These are phyloP conservation scores for Phylloporus sp. DNA, from an alignment of 1,284 basidiomycete species.

Conservation along the genomic window DNA sequence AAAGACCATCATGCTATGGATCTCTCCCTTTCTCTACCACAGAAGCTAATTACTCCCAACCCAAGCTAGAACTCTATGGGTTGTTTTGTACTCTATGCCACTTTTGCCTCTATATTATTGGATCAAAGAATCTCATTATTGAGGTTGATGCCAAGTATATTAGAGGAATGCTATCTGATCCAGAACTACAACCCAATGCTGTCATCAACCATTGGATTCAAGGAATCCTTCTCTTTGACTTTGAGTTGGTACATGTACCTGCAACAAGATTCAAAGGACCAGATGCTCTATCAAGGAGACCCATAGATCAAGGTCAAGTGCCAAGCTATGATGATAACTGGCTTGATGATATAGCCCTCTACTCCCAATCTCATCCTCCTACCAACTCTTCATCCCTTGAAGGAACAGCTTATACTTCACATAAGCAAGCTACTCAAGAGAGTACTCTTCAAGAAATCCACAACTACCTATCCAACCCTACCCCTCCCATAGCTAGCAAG, in stretches of 20 bases:
- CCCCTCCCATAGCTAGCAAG: too few species aligned
- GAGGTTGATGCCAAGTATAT: slow-evolving; percentile 2
- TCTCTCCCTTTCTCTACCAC: neutral
- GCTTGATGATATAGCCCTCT: neutral
- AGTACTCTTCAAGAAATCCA: neutral
- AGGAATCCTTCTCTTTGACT: neutral
- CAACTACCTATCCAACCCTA: neutral
- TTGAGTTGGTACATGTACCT: neutral
- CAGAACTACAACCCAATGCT: neutral
- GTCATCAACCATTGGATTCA: neutral
- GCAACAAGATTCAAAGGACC: neutral
- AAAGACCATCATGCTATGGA: neutral
- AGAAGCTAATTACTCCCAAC: neutral
- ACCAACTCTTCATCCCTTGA: too few species aligned
- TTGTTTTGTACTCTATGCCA: neutral
- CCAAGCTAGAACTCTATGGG: neutral
- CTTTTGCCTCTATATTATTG: neutral
- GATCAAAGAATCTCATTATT: neutral
- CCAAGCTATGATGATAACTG: neutral
- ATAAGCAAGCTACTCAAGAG: too few species aligned
- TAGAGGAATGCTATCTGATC: neutral
- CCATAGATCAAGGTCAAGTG: neutral
- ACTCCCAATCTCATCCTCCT: too few species aligned
- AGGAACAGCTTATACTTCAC: too few species aligned
- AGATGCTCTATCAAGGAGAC: neutral